Percentiles rank a stretch among this genome's conserved stretches.
Conservation (phyloP, 2,329 filamentous ascomycete genomes). For the Clarireedia sp. region DNA sequence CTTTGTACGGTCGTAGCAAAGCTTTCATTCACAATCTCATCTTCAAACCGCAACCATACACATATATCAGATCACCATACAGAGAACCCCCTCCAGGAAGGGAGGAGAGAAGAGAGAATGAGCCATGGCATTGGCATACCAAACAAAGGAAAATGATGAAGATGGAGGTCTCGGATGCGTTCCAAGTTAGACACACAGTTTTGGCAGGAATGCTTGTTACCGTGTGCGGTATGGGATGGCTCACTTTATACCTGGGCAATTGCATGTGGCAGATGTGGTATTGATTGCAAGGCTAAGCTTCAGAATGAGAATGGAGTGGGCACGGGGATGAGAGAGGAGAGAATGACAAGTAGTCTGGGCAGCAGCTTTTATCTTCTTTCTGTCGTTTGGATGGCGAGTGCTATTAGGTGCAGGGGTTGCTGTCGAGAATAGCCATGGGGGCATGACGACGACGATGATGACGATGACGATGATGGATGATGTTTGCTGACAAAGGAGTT, state of each 20-base stretch:
- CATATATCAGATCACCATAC: conserved; percentile 19
- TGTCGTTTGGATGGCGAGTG: too few species aligned
- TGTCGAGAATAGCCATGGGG: too few species aligned
- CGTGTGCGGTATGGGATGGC: conserved; percentile 1
- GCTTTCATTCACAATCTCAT: conserved; percentile 18
- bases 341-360: background rate
- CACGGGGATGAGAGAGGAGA: background rate
- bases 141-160: conserved; percentile 29
- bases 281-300: background rate
- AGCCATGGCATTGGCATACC: conserved; percentile 29
- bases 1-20: conserved; percentile 11
- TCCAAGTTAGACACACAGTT: conserved; percentile 26
- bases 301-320: background rate
- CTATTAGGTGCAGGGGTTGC: too few species aligned
- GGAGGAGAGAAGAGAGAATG: conserved; percentile 11
- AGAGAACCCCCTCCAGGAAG: background rate
- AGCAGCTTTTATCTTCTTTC: too few species aligned
- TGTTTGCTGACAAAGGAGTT: too few species aligned
- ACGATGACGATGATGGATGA: too few species aligned
- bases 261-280: background rate
- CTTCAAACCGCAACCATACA: conserved; percentile 19
- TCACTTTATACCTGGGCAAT: background rate
- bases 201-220: conserved; percentile 10
- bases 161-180: conserved; percentile 28
- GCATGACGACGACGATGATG: too few species aligned